These are phyloP conservation scores for Pisolithus thermaeus DNA, from an alignment of 1,284 basidiomycete species.

Conservation along the genomic window DNA sequence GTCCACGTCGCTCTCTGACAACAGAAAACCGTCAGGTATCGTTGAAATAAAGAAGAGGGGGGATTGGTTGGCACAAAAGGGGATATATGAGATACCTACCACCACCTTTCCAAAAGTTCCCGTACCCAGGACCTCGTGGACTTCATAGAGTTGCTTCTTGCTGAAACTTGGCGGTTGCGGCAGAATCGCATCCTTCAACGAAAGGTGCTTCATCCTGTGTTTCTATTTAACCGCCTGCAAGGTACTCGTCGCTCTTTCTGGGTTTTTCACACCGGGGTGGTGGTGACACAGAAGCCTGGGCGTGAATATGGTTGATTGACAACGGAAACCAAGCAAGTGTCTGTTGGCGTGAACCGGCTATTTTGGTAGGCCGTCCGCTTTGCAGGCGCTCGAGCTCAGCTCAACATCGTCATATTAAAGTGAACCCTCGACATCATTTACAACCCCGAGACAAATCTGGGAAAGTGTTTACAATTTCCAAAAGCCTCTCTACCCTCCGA, in stretches of 20 bases:
- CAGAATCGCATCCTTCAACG: constrained; percentile 47
- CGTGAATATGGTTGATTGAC: no score
- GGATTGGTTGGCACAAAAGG: neutral
- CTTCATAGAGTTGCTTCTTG: constrained; percentile 79
- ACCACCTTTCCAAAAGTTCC: constrained; percentile 88
- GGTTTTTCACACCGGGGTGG: no score
- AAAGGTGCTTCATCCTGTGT: constrained; percentile 28
- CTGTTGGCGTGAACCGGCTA: no score
- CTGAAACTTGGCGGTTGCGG: constrained; percentile 78
- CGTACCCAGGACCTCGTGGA: constrained; percentile 68
- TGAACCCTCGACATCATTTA: no score
- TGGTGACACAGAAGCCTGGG: no score
- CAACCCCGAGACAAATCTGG: no score
- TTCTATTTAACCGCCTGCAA: neutral
- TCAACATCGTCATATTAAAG: no score
- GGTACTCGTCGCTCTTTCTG: neutral
- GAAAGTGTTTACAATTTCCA: no score
- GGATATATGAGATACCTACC: constrained; percentile 40
- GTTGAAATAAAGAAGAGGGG: neutral
- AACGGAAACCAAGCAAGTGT: no score
- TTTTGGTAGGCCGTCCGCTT: no score
- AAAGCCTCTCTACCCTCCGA: no score
- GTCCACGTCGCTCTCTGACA: constrained; percentile 64
- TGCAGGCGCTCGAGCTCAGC: no score
- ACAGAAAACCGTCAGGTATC: neutral